Conservation (phyloP, 2,329 filamentous ascomycete genomes). For the Aaosphaeria pasadenensis region DNA sequence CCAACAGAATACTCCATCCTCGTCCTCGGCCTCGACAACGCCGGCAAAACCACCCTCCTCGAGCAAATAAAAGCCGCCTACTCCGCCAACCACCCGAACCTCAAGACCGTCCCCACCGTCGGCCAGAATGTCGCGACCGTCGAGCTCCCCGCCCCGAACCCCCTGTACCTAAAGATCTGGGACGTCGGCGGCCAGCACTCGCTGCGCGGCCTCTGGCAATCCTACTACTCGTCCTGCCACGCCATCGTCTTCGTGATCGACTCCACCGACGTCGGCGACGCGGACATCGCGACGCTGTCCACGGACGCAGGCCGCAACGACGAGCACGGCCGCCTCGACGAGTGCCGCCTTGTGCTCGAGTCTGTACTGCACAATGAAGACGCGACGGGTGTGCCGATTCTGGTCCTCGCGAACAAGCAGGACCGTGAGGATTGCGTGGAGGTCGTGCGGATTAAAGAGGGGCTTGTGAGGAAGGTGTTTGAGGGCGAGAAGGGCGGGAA, state of each 20-base stretch:
- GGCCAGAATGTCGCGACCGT: slow-evolving; percentile 96
- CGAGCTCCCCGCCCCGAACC: slow-evolving; percentile 56
- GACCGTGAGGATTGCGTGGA: slow-evolving; percentile 97
- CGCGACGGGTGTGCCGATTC: slow-evolving; percentile 83
- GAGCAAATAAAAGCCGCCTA: slow-evolving; percentile 93
- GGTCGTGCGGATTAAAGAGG: slow-evolving; percentile 96
- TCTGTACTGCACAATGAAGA: slow-evolving; percentile 84
- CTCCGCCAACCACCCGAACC: slow-evolving; percentile 63
- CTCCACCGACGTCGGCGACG: slow-evolving; percentile 87
- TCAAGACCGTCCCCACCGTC: slow-evolving; percentile 91
- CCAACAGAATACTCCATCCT: slow-evolving; percentile 88
- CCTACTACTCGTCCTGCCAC: slow-evolving; percentile 90
- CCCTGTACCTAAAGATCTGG: slow-evolving; percentile 98
- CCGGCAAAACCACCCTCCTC: slow-evolving; percentile 96
- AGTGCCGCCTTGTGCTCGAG: slow-evolving; percentile 87
- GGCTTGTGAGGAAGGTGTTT: slow-evolving; percentile 90
- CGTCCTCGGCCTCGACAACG: slow-evolving; percentile 94
- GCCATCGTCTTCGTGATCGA: slow-evolving; percentile 98
- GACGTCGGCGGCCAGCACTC: slow-evolving; percentile 93
- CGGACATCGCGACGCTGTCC: slow-evolving; percentile 57
- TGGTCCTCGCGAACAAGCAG: slow-evolving; percentile 96
- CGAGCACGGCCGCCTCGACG: slow-evolving; percentile 65
- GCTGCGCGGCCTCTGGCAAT: slow-evolving; percentile 88
- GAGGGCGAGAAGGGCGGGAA: slow-evolving; percentile 86
- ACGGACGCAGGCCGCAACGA: slow-evolving; percentile 28